Evolutionary conservation across 805 yeast species (phyloP), one percentile per base, ranked within the genome.

Genomic region (Candida nitratophila): DNA sequence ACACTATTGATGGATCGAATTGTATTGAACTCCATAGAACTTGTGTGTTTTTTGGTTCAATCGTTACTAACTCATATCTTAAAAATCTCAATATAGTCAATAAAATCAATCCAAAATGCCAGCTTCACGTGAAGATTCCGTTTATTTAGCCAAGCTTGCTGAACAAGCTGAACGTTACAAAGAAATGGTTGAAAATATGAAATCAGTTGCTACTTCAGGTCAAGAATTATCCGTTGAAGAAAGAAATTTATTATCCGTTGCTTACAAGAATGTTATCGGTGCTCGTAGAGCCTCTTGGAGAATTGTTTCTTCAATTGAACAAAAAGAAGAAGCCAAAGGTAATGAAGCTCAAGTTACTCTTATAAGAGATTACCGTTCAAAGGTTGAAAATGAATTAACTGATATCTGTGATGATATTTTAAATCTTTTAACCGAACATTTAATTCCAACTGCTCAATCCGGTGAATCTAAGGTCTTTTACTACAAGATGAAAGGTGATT

Each of bases 281-380:
- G 96, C 98, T 47, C 89, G 98, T 63, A 90, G 99, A 74, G 98
- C 99, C 47, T 88, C 96, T 39, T 93, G 98, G 98, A 86, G 99
- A 80, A 89, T 93, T 63, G 96, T 93, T 43, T 89, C 96, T 33
- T 88, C 97, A 40, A 91, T 91, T 61, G 99, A 91, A 71, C 97
- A 91, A 73, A 90, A 89, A 74, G 98, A 91, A 73, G 97, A 90
- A 70, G 84, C 89, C 57, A 90, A 90, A 74, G 96, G 96, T 64
- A 87, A 88, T 65, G 95, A 86, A 61, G 73, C 81, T 55, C 97
- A 93, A 73, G 96, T 89, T 50, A 62, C 78, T 50, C 79, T 90
- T 65, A 90, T 91, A 68, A 86, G 91, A 71, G 91, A 86, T 49
- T 90, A 93, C 78, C 91, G 97, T 73, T 74, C 88, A 48, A 90